Conservation (phyloP, 1,284 basidiomycete genomes). For the Xerocomus nothofagi region DNA sequence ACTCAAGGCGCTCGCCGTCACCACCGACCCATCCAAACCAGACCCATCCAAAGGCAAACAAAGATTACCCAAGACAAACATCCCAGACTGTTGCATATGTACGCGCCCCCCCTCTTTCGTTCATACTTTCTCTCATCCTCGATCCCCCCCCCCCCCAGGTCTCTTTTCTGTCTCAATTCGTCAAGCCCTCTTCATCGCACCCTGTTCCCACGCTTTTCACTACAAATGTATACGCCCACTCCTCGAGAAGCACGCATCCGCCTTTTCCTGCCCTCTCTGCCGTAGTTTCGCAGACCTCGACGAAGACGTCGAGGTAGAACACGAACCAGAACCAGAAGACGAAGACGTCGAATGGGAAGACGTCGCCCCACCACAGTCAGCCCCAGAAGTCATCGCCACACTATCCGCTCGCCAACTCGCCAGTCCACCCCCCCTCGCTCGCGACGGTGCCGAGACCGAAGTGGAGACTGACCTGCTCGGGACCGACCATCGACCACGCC, state of each 20-base stretch:
- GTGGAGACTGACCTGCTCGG: conserved; percentile 47
- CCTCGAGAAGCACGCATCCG: conserved; percentile 84
- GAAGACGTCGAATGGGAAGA: conserved; percentile 36
- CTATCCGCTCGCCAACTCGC: conserved; percentile 21
- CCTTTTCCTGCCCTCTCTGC: conserved; percentile 95
- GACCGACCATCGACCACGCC: conserved; percentile 12
- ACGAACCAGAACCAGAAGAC: conserved; percentile 32
- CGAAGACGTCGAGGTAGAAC: conserved; percentile 87
- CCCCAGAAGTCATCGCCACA: neutral
- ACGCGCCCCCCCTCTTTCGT: no score
- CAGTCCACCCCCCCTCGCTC: conserved; percentile 19
- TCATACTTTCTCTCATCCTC: neutral
- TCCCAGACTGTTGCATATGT: conserved; percentile 96
- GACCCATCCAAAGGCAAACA: conserved; percentile 33
- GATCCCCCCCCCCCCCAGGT: conserved; percentile 54
- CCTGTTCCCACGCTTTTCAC: conserved; percentile 96
- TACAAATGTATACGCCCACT: conserved; percentile 97
- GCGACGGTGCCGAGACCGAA: conserved; percentile 56
- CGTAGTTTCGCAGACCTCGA: conserved; percentile 92
- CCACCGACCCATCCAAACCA: conserved; percentile 19
- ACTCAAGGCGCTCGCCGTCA: conserved; percentile 67
- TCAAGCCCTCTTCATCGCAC: conserved; percentile 96
- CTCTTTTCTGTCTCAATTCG: conserved; percentile 93
- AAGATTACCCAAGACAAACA: conserved; percentile 46
- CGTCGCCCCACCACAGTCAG: neutral